Percentiles rank a stretch among this genome's conserved stretches.
Evolutionary conservation across 495 filamentous ascomycete genomes (phyloP).

Genomic region (Daldinia caldariorum): DNA sequence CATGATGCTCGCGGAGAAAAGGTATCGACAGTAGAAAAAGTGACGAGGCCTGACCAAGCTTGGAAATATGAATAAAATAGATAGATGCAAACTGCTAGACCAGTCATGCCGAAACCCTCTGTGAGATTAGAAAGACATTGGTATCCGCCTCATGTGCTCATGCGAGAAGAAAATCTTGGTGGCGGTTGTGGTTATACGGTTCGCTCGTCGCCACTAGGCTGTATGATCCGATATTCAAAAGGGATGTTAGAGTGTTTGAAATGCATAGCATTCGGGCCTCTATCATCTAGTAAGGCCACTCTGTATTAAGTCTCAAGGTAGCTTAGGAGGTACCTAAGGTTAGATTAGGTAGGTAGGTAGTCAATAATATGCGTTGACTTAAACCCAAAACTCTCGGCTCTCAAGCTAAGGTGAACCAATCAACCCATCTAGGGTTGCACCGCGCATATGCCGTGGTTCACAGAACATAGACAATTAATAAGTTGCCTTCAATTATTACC

Average conservation of each 20-base stretch:
- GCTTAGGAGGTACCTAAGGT: no score
- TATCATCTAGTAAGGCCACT: background rate
- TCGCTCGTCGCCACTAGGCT: constrained; percentile 4
- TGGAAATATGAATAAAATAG: constrained; percentile 12
- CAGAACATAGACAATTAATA: constrained; percentile 11
- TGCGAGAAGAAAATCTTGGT: constrained; percentile 1
- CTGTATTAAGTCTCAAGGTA: constrained; percentile 7
- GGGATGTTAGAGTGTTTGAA: background rate
- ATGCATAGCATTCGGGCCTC: background rate
- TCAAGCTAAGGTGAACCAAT: background rate
- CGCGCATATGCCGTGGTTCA: background rate
- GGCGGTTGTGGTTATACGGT: constrained; percentile 6
- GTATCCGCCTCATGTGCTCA: constrained; percentile 13
- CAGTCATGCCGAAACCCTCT: constrained; percentile 10
- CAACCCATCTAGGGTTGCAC: constrained; percentile 6
- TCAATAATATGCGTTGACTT: background rate
- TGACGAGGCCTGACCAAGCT: constrained; percentile 5
- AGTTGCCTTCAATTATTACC: background rate
- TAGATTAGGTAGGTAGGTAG: no score
- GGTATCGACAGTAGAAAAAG: constrained; percentile 16
- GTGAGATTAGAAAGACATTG: constrained; percentile 14
- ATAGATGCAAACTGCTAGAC: constrained; percentile 20
- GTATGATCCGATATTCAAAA: constrained; percentile 1
- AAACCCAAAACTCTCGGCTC: constrained; percentile 5
- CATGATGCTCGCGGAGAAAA: constrained; percentile 25